phyloP scores from a whole-genome alignment of 257 asterid species.

The Verbena officinalis region DNA sequence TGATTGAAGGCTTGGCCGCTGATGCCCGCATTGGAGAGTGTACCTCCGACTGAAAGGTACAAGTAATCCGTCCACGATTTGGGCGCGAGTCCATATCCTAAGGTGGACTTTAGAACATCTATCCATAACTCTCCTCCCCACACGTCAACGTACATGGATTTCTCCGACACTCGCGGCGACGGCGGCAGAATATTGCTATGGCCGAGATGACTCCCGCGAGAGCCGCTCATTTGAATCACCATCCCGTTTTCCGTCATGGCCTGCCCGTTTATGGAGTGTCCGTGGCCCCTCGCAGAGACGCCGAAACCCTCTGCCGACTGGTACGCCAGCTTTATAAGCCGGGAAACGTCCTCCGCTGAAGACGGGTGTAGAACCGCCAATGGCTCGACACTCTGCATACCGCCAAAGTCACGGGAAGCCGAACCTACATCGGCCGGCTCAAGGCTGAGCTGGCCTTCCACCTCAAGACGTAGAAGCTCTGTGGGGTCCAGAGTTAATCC shows the following conservation, averaged over 20 bases:
- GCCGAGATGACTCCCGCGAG: not conserved
- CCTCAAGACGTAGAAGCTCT: slow-evolving; percentile 41
- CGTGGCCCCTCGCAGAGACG: slow-evolving; percentile 82
- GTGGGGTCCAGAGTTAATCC: slow-evolving; percentile 63
- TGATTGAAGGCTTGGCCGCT: slow-evolving; percentile 88
- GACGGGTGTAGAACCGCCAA: slow-evolving; percentile 64
- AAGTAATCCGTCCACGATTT: slow-evolving; percentile 90
- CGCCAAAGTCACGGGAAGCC: slow-evolving; percentile 68
- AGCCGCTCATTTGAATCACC: slow-evolving; percentile 61
- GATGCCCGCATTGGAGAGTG: slow-evolving; percentile 82
- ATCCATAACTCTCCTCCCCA: slow-evolving; percentile 91
- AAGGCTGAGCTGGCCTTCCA: slow-evolving; percentile 52
- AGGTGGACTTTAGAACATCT: slow-evolving; percentile 63
- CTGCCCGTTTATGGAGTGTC: slow-evolving; percentile 85
- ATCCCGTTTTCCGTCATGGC: slow-evolving; percentile 59
- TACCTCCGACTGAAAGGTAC: slow-evolving; percentile 89
- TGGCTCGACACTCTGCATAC: slow-evolving; percentile 47
- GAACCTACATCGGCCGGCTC: slow-evolving; percentile 47
- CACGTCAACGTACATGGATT: slow-evolving; percentile 62
- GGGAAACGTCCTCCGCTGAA: slow-evolving; percentile 58
- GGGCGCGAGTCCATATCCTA: slow-evolving; percentile 74
- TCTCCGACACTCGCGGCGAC: slow-evolving; percentile 48
- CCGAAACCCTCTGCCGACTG: slow-evolving; percentile 56
- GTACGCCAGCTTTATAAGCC: slow-evolving; percentile 56
- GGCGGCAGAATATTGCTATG: slow-evolving; percentile 15